Percentiles rank a stretch among this genome's conserved stretches.
These are phyloP conservation scores for Niveomyces coronatus DNA, from an alignment of 2,329 filamentous ascomycete genomes.

Conservation along the genomic window DNA sequence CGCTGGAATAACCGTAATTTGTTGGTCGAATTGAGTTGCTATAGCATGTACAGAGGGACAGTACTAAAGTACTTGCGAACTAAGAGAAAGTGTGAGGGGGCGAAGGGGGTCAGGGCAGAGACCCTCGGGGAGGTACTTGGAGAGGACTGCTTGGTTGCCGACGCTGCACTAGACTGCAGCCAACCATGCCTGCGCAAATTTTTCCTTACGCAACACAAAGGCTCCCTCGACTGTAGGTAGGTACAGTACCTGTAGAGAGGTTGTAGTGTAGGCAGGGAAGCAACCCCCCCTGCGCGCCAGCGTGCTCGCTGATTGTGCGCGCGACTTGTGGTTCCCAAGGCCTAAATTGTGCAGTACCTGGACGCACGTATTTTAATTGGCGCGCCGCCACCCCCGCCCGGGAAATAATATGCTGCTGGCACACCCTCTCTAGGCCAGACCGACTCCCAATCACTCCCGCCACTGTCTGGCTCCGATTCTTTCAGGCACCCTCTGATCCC, in stretches of 20 bases:
- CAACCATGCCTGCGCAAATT: slow-evolving; percentile 2
- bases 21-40: no score
- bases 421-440: slow-evolving; percentile 14
- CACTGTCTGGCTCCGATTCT: slow-evolving; percentile 7
- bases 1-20: no score
- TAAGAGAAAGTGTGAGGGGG: no score
- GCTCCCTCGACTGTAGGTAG: neutral
- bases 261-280: neutral
- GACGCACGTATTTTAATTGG: no score
- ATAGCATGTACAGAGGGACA: no score
- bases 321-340: slow-evolving; percentile 5
- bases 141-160: no score
- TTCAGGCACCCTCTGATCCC: slow-evolving; percentile 19
- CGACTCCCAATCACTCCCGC: slow-evolving; percentile 16
- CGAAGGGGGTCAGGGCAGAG: no score
- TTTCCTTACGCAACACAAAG: slow-evolving; percentile 2
- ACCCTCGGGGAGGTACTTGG: no score
- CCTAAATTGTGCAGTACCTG: slow-evolving; percentile 23
- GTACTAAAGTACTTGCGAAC: no score
- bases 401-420: slow-evolving; percentile 12
- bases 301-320: slow-evolving; percentile 20
- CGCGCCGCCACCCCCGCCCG: slow-evolving; percentile 21
- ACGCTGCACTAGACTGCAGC: no score
- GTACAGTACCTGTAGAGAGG: neutral
- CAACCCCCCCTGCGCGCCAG: neutral